Base-by-base conservation (phyloP, 2,329 filamentous ascomycete genomes). In the Colletotrichum plurivorum region DNA sequence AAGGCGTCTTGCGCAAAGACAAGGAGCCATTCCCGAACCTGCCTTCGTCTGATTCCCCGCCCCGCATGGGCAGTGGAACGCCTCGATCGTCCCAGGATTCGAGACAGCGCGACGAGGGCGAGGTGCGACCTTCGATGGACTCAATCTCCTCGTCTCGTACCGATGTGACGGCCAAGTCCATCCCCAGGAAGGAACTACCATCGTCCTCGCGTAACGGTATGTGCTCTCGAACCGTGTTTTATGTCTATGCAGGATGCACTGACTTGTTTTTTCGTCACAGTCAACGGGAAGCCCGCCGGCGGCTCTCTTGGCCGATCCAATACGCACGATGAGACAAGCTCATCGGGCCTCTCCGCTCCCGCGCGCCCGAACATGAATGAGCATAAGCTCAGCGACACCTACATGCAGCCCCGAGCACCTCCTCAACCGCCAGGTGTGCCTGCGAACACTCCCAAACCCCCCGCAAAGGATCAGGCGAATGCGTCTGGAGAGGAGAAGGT, bases 171-270 rank as follows among this genome's bases (percentile, higher is more conserved):
- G 76, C 75, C 78, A 90, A 88, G 72, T 75, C 84, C 20, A 87
- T 92, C 68, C 74, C 88, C 12, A 86, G 92, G 73, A 95, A 94
- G 77, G 92, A 95, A 54, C 75, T 92, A 48, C 82, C 85, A 5
- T 64, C 79, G 10, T 75, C 75, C 18, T 76, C 78, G 22, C 83
- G 83, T 72, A 83, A 79, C 73, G 76, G 86, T 88, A 82, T 79
- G 81, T 77, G 54, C 43, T 31, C 52, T 62, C 59, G 53, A 52
- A 54, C 60, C 49, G 65, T 64, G 55, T 65, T 67, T 51, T 53
- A 67, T 63, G 73, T 74, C 3, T n/a, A 70, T 55, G 63, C 67
- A 54, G 43, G 67, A 52, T 46, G 64, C 67, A 68, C 65, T 18
- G 52, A 58, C 25, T 73, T 77, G 71, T 76, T 71, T 22, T 51